Percentiles rank a stretch among this genome's conserved stretches.
Evolutionary conservation across 768 basidiomycete species (phyloP).

Genomic region (Daedaleopsis sinensis): DNA sequence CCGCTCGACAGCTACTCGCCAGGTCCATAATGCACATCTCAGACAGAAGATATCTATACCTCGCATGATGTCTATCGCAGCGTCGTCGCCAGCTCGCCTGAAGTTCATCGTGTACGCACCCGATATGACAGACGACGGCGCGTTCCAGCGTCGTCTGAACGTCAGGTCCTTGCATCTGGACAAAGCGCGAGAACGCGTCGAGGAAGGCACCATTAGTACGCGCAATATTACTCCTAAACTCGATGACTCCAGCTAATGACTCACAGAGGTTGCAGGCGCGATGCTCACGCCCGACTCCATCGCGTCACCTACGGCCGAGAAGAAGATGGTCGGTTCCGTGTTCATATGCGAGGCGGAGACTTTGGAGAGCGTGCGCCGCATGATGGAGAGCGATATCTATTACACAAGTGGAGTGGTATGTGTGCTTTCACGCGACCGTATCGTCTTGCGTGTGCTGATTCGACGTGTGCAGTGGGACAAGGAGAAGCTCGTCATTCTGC

Average conservation of each 20-base stretch:
- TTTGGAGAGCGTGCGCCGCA: conserved; percentile 47
- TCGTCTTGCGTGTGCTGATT: conserved; percentile 1
- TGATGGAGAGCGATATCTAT: conserved; percentile 46
- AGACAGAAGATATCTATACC: background rate
- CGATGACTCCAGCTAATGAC: background rate
- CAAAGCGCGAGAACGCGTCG: conserved; percentile 43
- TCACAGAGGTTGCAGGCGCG: conserved; percentile 58
- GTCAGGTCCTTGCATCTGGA: conserved; percentile 58
- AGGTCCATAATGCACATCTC: background rate
- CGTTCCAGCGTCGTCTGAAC: conserved; percentile 56
- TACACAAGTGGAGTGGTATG: conserved; percentile 46
- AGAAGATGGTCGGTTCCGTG: conserved; percentile 64
- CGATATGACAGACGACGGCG: conserved; percentile 62
- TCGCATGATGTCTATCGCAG: background rate
- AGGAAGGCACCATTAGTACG: conserved; percentile 55
- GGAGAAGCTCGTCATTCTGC: conserved; percentile 53
- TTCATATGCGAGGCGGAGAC: conserved; percentile 57
- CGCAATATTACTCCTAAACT: conserved; percentile 11
- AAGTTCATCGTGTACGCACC: conserved; percentile 67
- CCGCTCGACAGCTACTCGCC: no score
- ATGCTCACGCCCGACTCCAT: conserved; percentile 62
- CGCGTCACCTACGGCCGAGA: conserved; percentile 44
- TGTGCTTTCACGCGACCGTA: conserved; percentile 2
- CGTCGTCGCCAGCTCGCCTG: conserved; percentile 14
- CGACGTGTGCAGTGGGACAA: conserved; percentile 54